These are phyloP conservation scores for Lecanicillium sp. DNA, from an alignment of 2,329 filamentous ascomycete species.

Conservation along the genomic window DNA sequence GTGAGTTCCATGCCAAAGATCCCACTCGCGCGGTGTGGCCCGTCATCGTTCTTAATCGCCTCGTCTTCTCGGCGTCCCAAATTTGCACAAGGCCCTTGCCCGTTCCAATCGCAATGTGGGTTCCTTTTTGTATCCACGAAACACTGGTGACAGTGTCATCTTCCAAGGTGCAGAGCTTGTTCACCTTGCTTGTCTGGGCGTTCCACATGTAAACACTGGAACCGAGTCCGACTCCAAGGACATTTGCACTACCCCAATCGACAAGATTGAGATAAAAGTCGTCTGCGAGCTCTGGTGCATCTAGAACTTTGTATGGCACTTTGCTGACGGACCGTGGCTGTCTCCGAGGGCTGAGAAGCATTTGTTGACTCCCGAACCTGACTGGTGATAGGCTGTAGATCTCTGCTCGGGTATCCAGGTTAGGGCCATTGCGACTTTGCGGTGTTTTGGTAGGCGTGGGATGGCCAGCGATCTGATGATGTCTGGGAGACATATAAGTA, in stretches of 20 bases:
- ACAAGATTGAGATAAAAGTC: conserved; percentile 98
- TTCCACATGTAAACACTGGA: conserved; percentile 99
- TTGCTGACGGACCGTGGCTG: conserved; percentile 89
- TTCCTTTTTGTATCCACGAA: conserved; percentile 96
- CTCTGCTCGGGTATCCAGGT: conserved; percentile 83
- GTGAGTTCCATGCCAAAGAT: conserved; percentile 94
- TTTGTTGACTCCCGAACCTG: conserved; percentile 84
- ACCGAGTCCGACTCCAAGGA: conserved; percentile 85
- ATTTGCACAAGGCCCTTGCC: conserved; percentile 94
- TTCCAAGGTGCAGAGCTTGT: conserved; percentile 85
- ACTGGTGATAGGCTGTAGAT: conserved; percentile 95
- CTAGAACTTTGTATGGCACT: conserved; percentile 94
- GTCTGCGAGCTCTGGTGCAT: conserved; percentile 91
- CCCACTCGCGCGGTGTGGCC: conserved; percentile 91
- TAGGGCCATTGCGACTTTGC: conserved; percentile 78
- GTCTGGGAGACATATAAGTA: conserved; percentile 73
- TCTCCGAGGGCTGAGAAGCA: conserved; percentile 84
- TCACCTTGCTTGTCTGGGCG: conserved; percentile 81
- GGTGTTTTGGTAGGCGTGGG: conserved; percentile 86
- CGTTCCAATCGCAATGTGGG: conserved; percentile 91
- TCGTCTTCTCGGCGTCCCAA: conserved; percentile 86
- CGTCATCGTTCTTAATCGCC: conserved; percentile 89
- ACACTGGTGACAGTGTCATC: conserved; percentile 96
- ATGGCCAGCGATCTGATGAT: conserved; percentile 69
- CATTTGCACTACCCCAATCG: conserved; percentile 94